These are phyloP conservation scores for Penicillium olsonii DNA, from an alignment of 2,329 filamentous ascomycete species.

Conservation along the genomic window DNA sequence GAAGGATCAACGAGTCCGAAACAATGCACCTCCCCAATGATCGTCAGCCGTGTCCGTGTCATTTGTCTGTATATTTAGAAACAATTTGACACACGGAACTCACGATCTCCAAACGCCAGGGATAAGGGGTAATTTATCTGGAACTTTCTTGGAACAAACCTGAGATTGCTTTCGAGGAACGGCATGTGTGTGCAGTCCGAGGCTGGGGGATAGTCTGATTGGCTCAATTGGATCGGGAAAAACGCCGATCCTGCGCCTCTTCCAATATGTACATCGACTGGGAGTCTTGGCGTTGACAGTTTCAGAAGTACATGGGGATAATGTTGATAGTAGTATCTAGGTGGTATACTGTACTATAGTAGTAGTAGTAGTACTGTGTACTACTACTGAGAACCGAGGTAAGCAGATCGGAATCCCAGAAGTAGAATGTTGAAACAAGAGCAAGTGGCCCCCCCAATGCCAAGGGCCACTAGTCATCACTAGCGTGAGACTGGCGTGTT, in stretches of 20 bases:
- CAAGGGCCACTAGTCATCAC: conserved; percentile 19
- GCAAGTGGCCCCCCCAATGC: neutral
- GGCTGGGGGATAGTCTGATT: neutral
- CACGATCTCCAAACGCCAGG: neutral
- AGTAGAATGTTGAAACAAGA: neutral
- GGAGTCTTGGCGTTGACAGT: too few species aligned
- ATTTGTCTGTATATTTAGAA: conserved; percentile 5
- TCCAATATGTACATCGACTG: neutral
- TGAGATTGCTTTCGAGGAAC: neutral
- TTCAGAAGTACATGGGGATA: neutral
- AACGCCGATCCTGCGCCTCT: neutral
- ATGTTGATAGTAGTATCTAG: neutral
- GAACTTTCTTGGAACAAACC: conserved; percentile 1
- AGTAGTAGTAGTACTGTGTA: too few species aligned
- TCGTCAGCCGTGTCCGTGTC: neutral
- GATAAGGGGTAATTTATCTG: conserved; percentile 3
- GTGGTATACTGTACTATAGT: neutral
- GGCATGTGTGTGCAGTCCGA: neutral
- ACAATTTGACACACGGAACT: conserved; percentile 2
- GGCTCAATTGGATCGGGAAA: neutral
- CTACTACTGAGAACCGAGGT: too few species aligned
- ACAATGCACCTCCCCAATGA: neutral
- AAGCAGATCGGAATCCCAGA: too few species aligned
- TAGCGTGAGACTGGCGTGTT: conserved; percentile 32
- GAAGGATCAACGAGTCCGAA: conserved; percentile 1